Percentiles rank a stretch among this genome's conserved stretches.
Evolutionary conservation across 495 filamentous ascomycete genomes (phyloP).

Genomic region (Penicillium bialowiezense): DNA sequence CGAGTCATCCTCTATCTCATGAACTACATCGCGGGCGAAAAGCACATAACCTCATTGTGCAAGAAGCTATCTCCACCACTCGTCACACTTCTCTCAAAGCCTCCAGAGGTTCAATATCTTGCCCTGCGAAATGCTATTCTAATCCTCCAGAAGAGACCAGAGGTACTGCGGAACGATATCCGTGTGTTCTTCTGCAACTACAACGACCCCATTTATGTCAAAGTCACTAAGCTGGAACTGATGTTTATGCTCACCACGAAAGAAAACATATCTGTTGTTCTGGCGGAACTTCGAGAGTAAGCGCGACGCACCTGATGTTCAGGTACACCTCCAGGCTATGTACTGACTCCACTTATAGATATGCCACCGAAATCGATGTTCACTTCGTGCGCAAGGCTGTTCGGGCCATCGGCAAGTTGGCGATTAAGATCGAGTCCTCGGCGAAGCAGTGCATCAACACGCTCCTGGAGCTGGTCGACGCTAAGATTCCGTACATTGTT

Average conservation of each 20-base stretch:
- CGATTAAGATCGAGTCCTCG: conserved; percentile 97
- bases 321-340: neutral
- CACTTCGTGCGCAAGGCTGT: conserved; percentile 98
- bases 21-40: conserved; percentile 97
- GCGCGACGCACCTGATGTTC: conserved; percentile 11
- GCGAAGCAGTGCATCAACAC: conserved; percentile 88
- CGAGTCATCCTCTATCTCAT: conserved; percentile 95
- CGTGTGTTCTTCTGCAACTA: conserved; percentile 99
- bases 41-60: conserved; percentile 83
- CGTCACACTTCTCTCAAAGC: conserved; percentile 93
- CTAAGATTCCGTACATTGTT: conserved; percentile 99
- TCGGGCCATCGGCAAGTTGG: conserved; percentile 94
- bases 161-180: conserved; percentile 94
- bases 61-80: conserved; percentile 93
- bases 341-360: conserved; percentile 40
- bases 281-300: conserved; percentile 91
- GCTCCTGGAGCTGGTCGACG: conserved; percentile 87
- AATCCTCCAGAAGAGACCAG: conserved; percentile 88
- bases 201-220: conserved; percentile 99
- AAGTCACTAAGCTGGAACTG: conserved; percentile 96
- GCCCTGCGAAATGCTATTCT: conserved; percentile 91
- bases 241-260: conserved; percentile 99
- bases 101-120: conserved; percentile 95
- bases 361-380: conserved; percentile 97
- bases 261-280: conserved; percentile 91